Base-by-base conservation (phyloP, 2,329 filamentous ascomycete genomes). In the Penicillium hordei region DNA sequence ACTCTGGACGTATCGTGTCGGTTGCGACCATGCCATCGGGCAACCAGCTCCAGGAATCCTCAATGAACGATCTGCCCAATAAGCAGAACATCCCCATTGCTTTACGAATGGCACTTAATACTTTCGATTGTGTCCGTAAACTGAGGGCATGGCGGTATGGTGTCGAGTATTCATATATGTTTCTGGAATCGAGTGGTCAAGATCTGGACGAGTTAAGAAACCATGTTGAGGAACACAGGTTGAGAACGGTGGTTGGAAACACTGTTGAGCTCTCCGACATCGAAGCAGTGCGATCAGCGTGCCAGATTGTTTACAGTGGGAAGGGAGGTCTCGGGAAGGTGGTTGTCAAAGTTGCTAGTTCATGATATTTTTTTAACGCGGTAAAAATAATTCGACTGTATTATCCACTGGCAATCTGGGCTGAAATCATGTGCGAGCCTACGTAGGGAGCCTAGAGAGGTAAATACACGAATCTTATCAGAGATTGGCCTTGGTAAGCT, bases 251-350 rank as follows among this genome's bases (percentile, higher is more conserved):
- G 12, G 73, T 75, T 10, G 75, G 76, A 10, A 76, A 72, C 2
- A 71, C 71, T 0, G 79, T 78, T 8, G 60, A 76, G 9, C 60
- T 83, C 29, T 68, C 71, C 6, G 76, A 84, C 57, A 58, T 83
- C 12, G 72, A 78, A 10, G 74, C 68, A 2, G 73, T 84, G 8
- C 72, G 74, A 60, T 63, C 61, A 52, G 78, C 69, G 2, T 80
- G 78, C 53, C 71, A 75, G 9, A 70, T 75, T 63, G 75, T 81
- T 5, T 71, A 70, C 17, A 68, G 65, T 2, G 72, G 75, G 2
- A 79, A 77, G 55, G 79, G 79, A 0, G 79, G 79, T 0, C 45
- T 79, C 17, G 80, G 80, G 19, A 77, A 76, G 60, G 59, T 78
- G 33, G 72, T 82, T 0, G 68, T 82, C 17, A 74, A 70, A 55